phyloP scores from a whole-genome alignment of 2,329 filamentous ascomycete genomes.

The Chaetomiaceae sp. region DNA sequence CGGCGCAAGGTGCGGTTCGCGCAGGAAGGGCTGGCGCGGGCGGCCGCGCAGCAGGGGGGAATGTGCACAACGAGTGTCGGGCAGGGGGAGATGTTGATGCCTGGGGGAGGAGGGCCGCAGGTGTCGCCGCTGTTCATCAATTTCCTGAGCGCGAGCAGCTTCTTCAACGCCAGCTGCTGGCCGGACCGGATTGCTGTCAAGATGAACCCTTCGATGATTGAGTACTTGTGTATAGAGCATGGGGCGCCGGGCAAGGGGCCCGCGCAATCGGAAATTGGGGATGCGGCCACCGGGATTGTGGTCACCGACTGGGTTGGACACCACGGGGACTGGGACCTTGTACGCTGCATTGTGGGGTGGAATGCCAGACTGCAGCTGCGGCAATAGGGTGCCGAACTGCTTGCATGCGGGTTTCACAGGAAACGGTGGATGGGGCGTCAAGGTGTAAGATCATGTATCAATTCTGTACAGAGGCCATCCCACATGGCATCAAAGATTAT shows the following conservation, averaged over 20 bases:
- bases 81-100: slow-evolving; percentile 17
- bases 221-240: slow-evolving; percentile 55
- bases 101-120: slow-evolving; percentile 12
- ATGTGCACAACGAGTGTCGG: no score
- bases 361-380: slow-evolving; percentile 62
- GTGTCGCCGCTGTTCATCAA: slow-evolving; percentile 73
- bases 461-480: not conserved
- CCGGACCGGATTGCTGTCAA: slow-evolving; percentile 84
- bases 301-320: slow-evolving; percentile 91
- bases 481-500: slow-evolving; percentile 1
- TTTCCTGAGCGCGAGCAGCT: slow-evolving; percentile 86
- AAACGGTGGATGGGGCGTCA: not conserved
- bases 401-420: no score
- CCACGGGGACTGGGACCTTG: slow-evolving; percentile 83
- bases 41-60: no score
- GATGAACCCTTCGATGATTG: slow-evolving; percentile 70
- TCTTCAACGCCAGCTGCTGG: slow-evolving; percentile 90
- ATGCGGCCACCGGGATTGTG: slow-evolving; percentile 78
- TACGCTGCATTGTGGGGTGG: slow-evolving; percentile 83
- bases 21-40: slow-evolving; percentile 69
- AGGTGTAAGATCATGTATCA: slow-evolving; percentile 5
- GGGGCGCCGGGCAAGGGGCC: slow-evolving; percentile 46
- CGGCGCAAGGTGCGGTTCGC: slow-evolving; percentile 71
- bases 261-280: slow-evolving; percentile 49
- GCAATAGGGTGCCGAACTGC: slow-evolving; percentile 27